Evolutionary conservation across 2,329 filamentous ascomycete species (phyloP).

Genomic region (Aureobasidium sp.): DNA sequence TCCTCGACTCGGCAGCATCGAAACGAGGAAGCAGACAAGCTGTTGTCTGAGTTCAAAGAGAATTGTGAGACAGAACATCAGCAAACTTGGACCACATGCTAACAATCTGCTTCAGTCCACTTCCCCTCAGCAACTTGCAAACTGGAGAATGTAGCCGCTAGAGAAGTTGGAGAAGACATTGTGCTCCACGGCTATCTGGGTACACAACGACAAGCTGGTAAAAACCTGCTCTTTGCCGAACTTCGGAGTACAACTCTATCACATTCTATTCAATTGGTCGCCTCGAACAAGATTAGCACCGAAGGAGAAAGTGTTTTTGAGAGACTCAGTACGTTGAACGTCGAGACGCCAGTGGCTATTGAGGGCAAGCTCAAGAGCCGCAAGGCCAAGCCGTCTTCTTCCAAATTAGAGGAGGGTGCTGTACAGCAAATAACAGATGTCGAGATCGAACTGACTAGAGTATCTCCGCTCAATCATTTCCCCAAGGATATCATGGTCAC

Average conservation of each 20-base stretch:
- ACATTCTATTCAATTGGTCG: constrained; percentile 25
- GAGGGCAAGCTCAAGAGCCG: constrained; percentile 40
- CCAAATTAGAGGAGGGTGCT: constrained; percentile 21
- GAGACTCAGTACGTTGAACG: constrained; percentile 34
- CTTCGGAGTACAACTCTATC: constrained; percentile 37
- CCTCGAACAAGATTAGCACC: constrained; percentile 15
- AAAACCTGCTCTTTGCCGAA: constrained; percentile 62
- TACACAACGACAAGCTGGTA: constrained; percentile 57
- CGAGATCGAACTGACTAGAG: constrained; percentile 53
- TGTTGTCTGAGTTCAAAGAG: constrained; percentile 22
- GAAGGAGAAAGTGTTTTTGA: constrained; percentile 11
- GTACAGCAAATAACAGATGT: constrained; percentile 29
- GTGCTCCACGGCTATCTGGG: constrained; percentile 64
- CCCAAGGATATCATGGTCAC: constrained; percentile 69
- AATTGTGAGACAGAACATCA: constrained; percentile 7
- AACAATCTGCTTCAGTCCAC: constrained; percentile 28
- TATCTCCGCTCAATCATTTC: constrained; percentile 64
- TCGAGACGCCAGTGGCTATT: constrained; percentile 48
- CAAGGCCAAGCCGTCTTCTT: constrained; percentile 17
- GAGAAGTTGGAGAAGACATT: constrained; percentile 31
- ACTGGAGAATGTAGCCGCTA: constrained; percentile 20
- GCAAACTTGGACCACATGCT: not conserved
- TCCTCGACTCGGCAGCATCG: not conserved
- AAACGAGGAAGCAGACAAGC: not conserved
- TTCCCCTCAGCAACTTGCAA: constrained; percentile 38